A percentile compares a stretch with the other conserved stretches of the same genome.
phyloP scores from a whole-genome alignment of 805 yeast species.

The Zygosaccharomyces rouxii region DNA sequence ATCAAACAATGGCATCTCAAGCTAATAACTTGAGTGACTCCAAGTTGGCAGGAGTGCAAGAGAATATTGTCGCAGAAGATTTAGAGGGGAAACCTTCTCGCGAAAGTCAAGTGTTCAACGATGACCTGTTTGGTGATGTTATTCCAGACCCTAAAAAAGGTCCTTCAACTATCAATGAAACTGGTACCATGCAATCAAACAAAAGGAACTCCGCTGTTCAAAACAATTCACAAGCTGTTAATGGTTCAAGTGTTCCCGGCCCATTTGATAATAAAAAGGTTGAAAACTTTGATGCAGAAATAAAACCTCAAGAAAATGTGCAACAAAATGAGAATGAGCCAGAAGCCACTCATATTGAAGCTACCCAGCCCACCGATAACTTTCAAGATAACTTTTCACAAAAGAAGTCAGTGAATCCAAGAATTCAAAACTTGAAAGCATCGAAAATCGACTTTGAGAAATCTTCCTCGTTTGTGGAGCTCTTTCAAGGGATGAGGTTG shows the following conservation, averaged over 20 bases:
- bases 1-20: background rate
- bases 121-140: constrained; percentile 31
- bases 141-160: constrained; percentile 6
- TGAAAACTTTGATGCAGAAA: background rate
- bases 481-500: constrained; percentile 31
- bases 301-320: background rate
- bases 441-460: constrained; percentile 18
- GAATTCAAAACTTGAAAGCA: background rate
- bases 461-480: constrained; percentile 32
- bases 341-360: background rate
- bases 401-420: background rate
- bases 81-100: constrained; percentile 8
- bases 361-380: background rate
- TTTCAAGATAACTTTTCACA: background rate
- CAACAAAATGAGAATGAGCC: background rate
- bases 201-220: background rate
- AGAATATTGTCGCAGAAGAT: background rate
- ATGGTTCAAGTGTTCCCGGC: background rate
- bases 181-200: background rate
- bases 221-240: background rate
- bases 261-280: background rate
- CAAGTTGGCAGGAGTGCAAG: background rate
- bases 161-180: background rate
- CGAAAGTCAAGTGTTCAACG: constrained; percentile 28
- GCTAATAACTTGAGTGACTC: background rate